Base-by-base conservation (phyloP, 164 flowering plant species). In the Piper betle region DNA sequence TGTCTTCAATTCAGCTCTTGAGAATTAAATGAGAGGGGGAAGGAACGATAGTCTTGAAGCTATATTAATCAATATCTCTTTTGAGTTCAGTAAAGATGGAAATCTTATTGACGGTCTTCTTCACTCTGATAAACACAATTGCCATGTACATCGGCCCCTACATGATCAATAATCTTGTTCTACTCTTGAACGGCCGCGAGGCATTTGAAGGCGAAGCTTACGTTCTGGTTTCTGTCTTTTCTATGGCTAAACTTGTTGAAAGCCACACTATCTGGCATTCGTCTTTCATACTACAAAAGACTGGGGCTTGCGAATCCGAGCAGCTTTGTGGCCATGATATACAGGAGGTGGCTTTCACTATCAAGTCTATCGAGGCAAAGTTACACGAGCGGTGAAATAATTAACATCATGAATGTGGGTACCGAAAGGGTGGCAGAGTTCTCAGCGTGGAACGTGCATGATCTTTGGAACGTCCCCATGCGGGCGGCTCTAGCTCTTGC, bases 131-230 rank as follows among this genome's bases (percentile, higher is more conserved):
- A 6, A 61, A 73, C 60, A 74, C 87, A 3, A 15, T 77, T 20
- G 78, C 89, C 43, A 66, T 81, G 33, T 85, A 81, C 67, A 88
- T 84, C 25, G 94, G 97, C 38, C 97, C 97, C 0, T 84, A 74
- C 68, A 81, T 89, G 18, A 86, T 89, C 43, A 85, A 81, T 59
- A 62, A 74, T 37, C 74, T 87, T 55, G 91, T 87, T 60, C 84
- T 82, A 58, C 84, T 76, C 71, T 79, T 87, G 3, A 72, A 72
- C 66, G 91, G 91, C 18, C 64, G 48, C 6, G 62, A 77, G 12
- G 52, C 66, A 3, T 77, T 66, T 64, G 55, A 70, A 19, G 67
- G 77, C 53, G 77, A 85, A 68, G 89, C 91, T 5, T 82, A 76
- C 64, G 43, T 73, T 42, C 61, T 89, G 68, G 88, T 78, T 41